Evolutionary conservation across 2,329 filamentous ascomycete genomes (phyloP), one percentile per base, ranked within the genome.

Genomic region (Sarocladium oryzae): DNA sequence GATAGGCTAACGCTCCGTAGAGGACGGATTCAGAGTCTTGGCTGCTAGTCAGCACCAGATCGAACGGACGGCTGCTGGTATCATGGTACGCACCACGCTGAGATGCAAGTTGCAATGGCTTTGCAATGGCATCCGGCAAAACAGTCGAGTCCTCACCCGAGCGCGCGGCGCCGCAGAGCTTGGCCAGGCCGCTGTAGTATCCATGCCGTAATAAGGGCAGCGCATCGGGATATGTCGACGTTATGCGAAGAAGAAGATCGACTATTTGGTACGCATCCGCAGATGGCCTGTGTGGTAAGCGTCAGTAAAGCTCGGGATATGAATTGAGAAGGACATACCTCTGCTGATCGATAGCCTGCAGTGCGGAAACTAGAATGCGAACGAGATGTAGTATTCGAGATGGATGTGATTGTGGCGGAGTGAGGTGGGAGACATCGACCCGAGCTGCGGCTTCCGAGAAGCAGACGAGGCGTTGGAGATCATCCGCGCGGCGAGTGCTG

Each of bases 391-490:
- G 57, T 28, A 73, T 54, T 33, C 69, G 61, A 20, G 63, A 59
- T 0, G 48, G 23, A 16, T 48, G 43, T 11, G 43, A 9, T 4
- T 21, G 18, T 23, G 30, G 8, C 11, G 32, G 26, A 4, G 20
- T 8, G 5, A 37, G 18, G 4, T 37, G 8, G 15, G 30, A 24
- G 28, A 48, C 26, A 3, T 48, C 43, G 16, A 48, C 16, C 8
- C 20, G 26, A 20, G 26, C 36, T 13, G 38, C 76, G 61, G 54
- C 78, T 75, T n/a, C 60, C 58, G 35, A 71, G 52, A 83, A 73
- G 23, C 60, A 53, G 40, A 68, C 63, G 32, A 83, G 63, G 51
- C 80, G 70, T 30, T 61, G 62, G 36, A 76, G 61, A 61, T 85
- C 81, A 49, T 76, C 71, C 43, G 61, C 35, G 49, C 63, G 60